A percentile compares a stretch with the other conserved stretches of the same genome.
These are phyloP conservation scores for Chaetomium cochliodes DNA, from an alignment of 495 filamentous ascomycete species.

Conservation along the genomic window DNA sequence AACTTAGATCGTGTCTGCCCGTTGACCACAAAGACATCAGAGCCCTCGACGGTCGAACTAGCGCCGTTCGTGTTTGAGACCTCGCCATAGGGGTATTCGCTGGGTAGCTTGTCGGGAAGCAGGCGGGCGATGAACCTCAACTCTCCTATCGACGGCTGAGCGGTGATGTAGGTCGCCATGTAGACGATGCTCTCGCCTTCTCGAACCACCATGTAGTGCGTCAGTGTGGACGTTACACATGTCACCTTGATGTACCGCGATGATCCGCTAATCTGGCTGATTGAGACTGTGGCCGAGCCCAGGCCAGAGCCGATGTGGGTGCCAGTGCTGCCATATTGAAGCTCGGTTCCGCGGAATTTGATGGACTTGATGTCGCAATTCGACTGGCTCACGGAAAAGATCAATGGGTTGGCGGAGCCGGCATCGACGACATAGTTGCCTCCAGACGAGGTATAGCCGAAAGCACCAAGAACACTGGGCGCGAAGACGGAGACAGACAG, in stretches of 20 bases:
- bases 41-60: slow-evolving; percentile 56
- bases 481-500: slow-evolving; percentile 37
- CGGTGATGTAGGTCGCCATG: slow-evolving; percentile 63
- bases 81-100: slow-evolving; percentile 52
- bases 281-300: slow-evolving; percentile 57
- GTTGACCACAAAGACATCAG: slow-evolving; percentile 60
- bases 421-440: slow-evolving; percentile 55
- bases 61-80: slow-evolving; percentile 53
- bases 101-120: slow-evolving; percentile 53
- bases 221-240: slow-evolving; percentile 58
- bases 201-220: slow-evolving; percentile 62
- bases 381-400: slow-evolving; percentile 55
- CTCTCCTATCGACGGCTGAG: slow-evolving; percentile 60
- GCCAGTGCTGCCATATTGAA: slow-evolving; percentile 52
- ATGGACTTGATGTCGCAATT: slow-evolving; percentile 66
- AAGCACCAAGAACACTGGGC: slow-evolving; percentile 40
- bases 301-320: slow-evolving; percentile 63
- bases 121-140: slow-evolving; percentile 64
- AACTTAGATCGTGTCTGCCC: slow-evolving; percentile 67
- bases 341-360: slow-evolving; percentile 56
- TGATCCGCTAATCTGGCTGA: slow-evolving; percentile 41
- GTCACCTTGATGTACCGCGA: slow-evolving; percentile 60
- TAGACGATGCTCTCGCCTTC: slow-evolving; percentile 59
- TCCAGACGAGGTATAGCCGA: slow-evolving; percentile 45
- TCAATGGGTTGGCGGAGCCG: slow-evolving; percentile 52